Base-by-base conservation (phyloP, 768 basidiomycete species). In the Auricularia sp. region DNA sequence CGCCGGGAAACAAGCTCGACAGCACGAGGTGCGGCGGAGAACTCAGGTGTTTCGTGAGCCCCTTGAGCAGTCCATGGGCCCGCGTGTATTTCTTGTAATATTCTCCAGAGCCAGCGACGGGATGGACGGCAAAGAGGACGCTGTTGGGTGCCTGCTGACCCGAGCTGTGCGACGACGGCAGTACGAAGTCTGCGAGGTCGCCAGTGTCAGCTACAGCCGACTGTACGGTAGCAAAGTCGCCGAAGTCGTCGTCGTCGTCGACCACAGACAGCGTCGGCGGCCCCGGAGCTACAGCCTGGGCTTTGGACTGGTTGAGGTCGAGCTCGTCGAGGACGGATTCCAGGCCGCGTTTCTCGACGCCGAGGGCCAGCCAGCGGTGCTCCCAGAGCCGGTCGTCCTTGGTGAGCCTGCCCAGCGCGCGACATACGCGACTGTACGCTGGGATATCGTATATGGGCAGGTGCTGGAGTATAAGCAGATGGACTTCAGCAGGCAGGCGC, bases 321-420 rank as follows among this genome's bases (percentile, higher is more conserved):
- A 91, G 77, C 14, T 82, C 77, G 64, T 88, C 86, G 43, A 90
- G 78, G 47, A 87, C 77, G 58, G 72, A 67, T 14, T 67, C 72
- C 14, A 88, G 75, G 2, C 73, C 75, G 58, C 79, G 71, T 39
- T 74, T 73, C 18, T 81, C 84, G 2, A 84, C 72, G 7, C 76
- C 79, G 43, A 97, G 79, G 23, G 83, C 81, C 16, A 74, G 75
- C 84, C 91, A 93, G 58, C 90, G 82, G 1, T 71, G 70, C 70
- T 88, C 82, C 96, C 96, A 99, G 7, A 91, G 75, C 3, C 76
- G 74, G 62, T 97, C 93, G 65, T 90, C 85, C n/a, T 79, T 75
- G 2, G 82, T 81, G 33, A 95, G 76, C 2, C 78, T 76, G 14
- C 84, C 80, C 16, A 90, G 80, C 35, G 88, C 83, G 63, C 85